These are phyloP conservation scores for Candida ficus DNA, from an alignment of 805 yeast species.

Conservation along the genomic window DNA sequence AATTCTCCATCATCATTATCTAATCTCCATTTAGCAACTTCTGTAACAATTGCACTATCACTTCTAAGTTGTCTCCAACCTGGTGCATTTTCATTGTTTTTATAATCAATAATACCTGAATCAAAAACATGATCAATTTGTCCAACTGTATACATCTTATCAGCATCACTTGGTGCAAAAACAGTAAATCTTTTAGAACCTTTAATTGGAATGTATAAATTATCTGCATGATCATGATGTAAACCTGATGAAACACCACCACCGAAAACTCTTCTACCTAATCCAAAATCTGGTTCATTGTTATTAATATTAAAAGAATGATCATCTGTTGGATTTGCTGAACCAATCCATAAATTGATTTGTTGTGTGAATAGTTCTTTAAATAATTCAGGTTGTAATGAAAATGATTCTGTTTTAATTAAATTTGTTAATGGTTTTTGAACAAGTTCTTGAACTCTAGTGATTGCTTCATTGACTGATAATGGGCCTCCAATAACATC, in stretches of 20 bases:
- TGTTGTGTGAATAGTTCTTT: conserved; percentile 55
- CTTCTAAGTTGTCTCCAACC: conserved; percentile 57
- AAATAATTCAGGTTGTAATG: conserved; percentile 39
- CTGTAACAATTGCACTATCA: conserved; percentile 56
- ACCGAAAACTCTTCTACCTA: conserved; percentile 55
- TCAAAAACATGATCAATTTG: conserved; percentile 43
- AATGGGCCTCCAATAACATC: conserved; percentile 24
- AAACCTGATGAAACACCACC: conserved; percentile 65
- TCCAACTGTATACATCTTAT: conserved; percentile 60
- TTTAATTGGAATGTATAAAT: conserved; percentile 53
- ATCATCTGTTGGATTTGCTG: conserved; percentile 16
- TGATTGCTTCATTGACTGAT: conserved; percentile 30
- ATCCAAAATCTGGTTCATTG: conserved; percentile 27
- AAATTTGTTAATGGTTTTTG: conserved; percentile 59
- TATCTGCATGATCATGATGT: conserved; percentile 81
- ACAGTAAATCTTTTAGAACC: conserved; percentile 66
- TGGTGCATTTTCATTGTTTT: conserved; percentile 47
- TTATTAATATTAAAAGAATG: conserved; percentile 16
- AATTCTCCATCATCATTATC: conserved; percentile 25
- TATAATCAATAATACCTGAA: conserved; percentile 68
- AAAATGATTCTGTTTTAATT: conserved; percentile 26
- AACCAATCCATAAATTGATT: conserved; percentile 71
- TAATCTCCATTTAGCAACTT: conserved; percentile 41
- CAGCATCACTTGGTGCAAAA: conserved; percentile 59
- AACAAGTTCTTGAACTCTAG: conserved; percentile 44